A percentile compares a stretch with the other conserved stretches of the same genome.
Evolutionary conservation across 345 rosid species (phyloP).

Genomic region (Cardamine chenopodiifolia): DNA sequence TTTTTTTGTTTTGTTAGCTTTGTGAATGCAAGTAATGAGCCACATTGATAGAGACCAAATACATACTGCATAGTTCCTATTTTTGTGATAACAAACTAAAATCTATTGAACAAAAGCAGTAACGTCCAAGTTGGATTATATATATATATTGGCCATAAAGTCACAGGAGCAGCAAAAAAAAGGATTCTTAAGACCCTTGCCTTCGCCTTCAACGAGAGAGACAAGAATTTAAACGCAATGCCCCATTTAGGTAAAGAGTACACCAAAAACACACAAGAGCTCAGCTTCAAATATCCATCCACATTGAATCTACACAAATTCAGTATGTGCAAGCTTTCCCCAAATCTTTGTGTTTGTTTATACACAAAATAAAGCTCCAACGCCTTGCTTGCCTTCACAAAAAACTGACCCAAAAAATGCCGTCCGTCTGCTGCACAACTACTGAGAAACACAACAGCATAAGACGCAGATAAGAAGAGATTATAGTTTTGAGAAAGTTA

Average conservation of each 20-base stretch:
- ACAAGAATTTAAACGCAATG: constrained; percentile 16
- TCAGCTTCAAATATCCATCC: constrained; percentile 26
- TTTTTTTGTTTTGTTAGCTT: neutral
- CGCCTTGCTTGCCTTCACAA: constrained; percentile 34
- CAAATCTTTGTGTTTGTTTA: constrained; percentile 14
- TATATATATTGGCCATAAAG: neutral
- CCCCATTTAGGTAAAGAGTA: neutral
- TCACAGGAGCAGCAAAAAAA: neutral
- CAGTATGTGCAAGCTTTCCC: constrained; percentile 29
- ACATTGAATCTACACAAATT: constrained; percentile 16
- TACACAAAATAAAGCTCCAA: constrained; percentile 25
- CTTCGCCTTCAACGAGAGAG: constrained; percentile 3
- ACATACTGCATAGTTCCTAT: neutral
- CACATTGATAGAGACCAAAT: neutral
- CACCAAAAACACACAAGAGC: constrained; percentile 28
- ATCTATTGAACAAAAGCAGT: neutral
- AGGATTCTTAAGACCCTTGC: neutral
- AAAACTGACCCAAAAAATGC: constrained; percentile 33
- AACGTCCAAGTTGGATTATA: neutral
- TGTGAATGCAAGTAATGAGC: neutral
- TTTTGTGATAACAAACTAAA: neutral
- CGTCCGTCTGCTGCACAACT: constrained; percentile 39
- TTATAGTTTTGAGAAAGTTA: constrained; percentile 15
- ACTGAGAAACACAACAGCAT: constrained; percentile 18
- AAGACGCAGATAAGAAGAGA: constrained; percentile 2